Evolutionary conservation across 164 flowering plant species (phyloP).

Genomic region (Protea cynaroides): DNA sequence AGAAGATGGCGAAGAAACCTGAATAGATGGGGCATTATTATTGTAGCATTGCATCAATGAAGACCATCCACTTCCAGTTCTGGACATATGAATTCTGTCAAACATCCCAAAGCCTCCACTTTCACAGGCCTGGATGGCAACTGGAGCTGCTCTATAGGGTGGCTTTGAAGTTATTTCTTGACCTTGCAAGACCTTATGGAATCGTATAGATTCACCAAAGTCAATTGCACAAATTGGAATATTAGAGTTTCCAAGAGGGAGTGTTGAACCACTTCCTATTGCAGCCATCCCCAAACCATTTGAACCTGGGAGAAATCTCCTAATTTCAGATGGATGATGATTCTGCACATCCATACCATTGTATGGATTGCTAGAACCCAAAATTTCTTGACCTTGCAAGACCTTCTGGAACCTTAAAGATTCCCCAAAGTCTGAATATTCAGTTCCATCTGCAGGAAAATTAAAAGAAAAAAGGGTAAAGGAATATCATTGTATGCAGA

Average conservation of each 20-base stretch:
- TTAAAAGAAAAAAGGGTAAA: neutral
- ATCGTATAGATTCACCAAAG: slow-evolving; percentile 62
- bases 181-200: slow-evolving; percentile 99
- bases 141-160: slow-evolving; percentile 26
- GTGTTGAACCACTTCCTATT: slow-evolving; percentile 22
- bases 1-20: slow-evolving; percentile 70
- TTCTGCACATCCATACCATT: slow-evolving; percentile 31
- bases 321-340: slow-evolving; percentile 33
- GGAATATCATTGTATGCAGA: neutral
- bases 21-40: slow-evolving; percentile 20
- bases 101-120: slow-evolving; percentile 27
- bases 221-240: slow-evolving; percentile 31
- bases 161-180: slow-evolving; percentile 66
- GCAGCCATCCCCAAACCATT: slow-evolving; percentile 25
- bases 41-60: slow-evolving; percentile 23
- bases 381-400: slow-evolving; percentile 99
- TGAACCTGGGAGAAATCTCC: slow-evolving; percentile 33
- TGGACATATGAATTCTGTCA: slow-evolving; percentile 35
- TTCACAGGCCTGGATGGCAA: slow-evolving; percentile 21
- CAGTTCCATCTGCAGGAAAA: slow-evolving; percentile 46
- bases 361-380: slow-evolving; percentile 37
- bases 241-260: slow-evolving; percentile 25
- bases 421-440: slow-evolving; percentile 68
- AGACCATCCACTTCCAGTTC: slow-evolving; percentile 39
- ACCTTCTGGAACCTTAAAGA: slow-evolving; percentile 90